Base-by-base conservation (phyloP, 2,329 filamentous ascomycete species). In the Geosmithia morbida region DNA sequence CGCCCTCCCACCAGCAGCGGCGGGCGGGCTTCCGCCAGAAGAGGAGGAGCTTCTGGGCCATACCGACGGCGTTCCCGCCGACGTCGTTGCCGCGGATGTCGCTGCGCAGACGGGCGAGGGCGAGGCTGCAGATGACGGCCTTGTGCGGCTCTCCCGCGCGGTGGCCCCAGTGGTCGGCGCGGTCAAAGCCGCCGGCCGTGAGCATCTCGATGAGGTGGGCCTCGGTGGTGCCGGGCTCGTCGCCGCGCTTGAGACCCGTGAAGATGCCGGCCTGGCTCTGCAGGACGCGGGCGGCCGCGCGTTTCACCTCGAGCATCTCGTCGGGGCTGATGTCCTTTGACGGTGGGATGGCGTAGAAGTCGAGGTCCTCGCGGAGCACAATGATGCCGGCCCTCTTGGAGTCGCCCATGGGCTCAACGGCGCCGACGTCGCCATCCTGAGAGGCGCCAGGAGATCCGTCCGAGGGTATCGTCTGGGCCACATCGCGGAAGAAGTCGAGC, bases 191-290 rank as follows among this genome's bases (percentile, higher is more conserved):
- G 55, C 92, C 92, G 60, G 92, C 92, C 48, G 92, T 98, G 66
- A 98, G 68, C 92, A 98, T 98, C 70, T 98, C 92, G 58, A 98
- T 98, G 40, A 98, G 73, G 70, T 98, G 92, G 55, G 95, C 92
- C 66, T 98, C 92, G 0, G 92, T 98, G 17, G 90, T 96, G 18
- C 92, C 92, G 17, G 86, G 83, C 66, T 98, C 92, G 56, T 98
- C 89, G 57, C 90, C 97, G 62, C 90, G 87, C 64, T 92, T 85
- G 44, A 98, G 69, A 0, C 92, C 92, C 3, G 89, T 95, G 62
- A 98, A 98, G 56, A 98, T 98, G 44, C 92, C 92, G 56, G 89
- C 80, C 64, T 98, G 92, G 59, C 79, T 78, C 55, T 96, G 74
- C 53, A 98, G 66, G n/a, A 87, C 86, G 55, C 79, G 81, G 19